Evolutionary conservation across 2,329 filamentous ascomycete genomes (phyloP), one percentile per base, ranked within the genome.

Genomic region (Cladosporium sp.): DNA sequence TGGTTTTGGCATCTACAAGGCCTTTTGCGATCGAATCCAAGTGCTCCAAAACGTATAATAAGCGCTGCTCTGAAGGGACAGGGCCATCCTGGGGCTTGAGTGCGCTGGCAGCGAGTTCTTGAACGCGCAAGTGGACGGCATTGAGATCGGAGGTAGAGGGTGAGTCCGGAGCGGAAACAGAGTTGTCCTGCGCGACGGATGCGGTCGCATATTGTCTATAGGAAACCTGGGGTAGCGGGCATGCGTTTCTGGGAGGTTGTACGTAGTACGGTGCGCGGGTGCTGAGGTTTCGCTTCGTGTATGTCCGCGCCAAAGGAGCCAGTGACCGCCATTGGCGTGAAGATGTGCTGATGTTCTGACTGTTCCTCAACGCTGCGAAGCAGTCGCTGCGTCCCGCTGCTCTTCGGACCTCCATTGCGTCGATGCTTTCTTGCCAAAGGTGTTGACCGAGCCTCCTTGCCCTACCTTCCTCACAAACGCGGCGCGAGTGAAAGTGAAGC

Each of bases 1-100:
- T 55, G 9, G 42, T 16, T 28, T 48, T 48, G 8, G 53, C 62
- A 34, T 65, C 62, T 14, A 65, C 54, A 4, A 65, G 55, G 19
- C 48, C 42, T 33, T 59, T 58, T 5, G 61, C 63, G 4, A 68
- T 48, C 3, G 60, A 56, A 31, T 65, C 59, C 13, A 66, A 52
- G 33, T 67, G 63, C 45, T 67, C 65, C 37, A 68, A 54, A 6
- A 67, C 64, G 54, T 68, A 66, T 1, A 67, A 55, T 7, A 66
- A 49, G 32, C 64, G 57, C 53, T 66, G 61, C 52, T 68, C 65
- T 2, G 58, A 43, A 0, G 64, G 64, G 1, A 66, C 40, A 32
- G 56, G 52, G 18, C 54, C 51, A 33, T 59, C 59, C 32, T 62
- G 56, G 4, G 59, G 56, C 33, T 54, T 56, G n/a, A 66, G 45